Evolutionary conservation across 306 rosid genomes (phyloP).

Genomic region (Carpinus viminea): DNA sequence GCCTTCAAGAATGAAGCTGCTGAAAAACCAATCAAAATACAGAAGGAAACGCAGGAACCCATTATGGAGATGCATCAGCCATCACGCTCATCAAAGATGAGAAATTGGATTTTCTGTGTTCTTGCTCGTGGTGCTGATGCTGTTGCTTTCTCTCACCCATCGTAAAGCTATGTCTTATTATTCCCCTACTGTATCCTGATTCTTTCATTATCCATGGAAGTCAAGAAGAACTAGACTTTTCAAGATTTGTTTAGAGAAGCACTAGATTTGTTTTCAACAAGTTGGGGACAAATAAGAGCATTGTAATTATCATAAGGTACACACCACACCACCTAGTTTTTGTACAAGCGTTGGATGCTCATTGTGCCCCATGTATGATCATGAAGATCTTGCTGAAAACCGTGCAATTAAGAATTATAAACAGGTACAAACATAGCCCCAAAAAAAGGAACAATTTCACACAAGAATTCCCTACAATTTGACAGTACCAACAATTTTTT

Average conservation of each 20-base stretch:
- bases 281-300: background rate
- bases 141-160: constrained; percentile 25
- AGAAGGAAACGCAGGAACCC: constrained; percentile 4
- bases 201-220: constrained; percentile 14
- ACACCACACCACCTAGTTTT: background rate
- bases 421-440: background rate
- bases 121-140: constrained; percentile 30
- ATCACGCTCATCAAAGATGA: background rate
- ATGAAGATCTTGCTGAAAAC: background rate
- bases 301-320: background rate
- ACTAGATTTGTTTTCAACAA: background rate
- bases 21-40: background rate
- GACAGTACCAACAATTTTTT: no score
- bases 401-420: background rate
- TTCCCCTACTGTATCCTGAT: constrained; percentile 17
- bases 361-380: background rate
- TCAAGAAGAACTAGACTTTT: background rate
- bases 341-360: no score
- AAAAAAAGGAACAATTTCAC: no score
- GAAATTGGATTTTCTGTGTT: constrained; percentile 31
- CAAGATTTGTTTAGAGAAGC: background rate
- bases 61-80: constrained; percentile 13
- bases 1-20: background rate
- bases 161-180: constrained; percentile 13
- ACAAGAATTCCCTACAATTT: no score